phyloP scores from a whole-genome alignment of 352 stramenopile species.

The Peronospora belbahrii region DNA sequence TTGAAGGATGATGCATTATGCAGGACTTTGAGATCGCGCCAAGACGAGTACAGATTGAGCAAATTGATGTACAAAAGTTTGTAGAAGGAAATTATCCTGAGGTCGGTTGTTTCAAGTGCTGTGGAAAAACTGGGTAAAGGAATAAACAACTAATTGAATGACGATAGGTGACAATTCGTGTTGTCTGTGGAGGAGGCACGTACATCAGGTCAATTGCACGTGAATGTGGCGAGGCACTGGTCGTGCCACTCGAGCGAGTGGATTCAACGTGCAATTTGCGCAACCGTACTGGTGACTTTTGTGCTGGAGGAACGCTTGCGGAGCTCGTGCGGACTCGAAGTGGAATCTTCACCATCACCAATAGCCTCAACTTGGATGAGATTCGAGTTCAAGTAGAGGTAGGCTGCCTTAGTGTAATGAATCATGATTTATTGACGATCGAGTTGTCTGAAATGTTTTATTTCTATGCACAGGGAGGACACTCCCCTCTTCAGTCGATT shows the following conservation, averaged over 20 bases:
- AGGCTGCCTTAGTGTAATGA: neutral
- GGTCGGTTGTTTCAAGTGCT: slow-evolving; percentile 26
- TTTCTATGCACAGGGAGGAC: slow-evolving; percentile 18
- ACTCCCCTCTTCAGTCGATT: slow-evolving; percentile 43
- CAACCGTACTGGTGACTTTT: slow-evolving; percentile 34
- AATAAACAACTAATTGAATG: slow-evolving; percentile 4
- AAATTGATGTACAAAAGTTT: slow-evolving; percentile 54
- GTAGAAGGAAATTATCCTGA: slow-evolving; percentile 48
- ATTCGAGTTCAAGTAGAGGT: slow-evolving; percentile 39
- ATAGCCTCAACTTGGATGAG: slow-evolving; percentile 53
- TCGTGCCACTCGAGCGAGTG: slow-evolving; percentile 24
- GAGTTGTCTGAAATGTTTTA: slow-evolving; percentile 1
- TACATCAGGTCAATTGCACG: slow-evolving; percentile 85
- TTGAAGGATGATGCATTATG: neutral
- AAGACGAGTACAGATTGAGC: slow-evolving; percentile 52
- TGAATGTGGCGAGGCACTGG: slow-evolving; percentile 66
- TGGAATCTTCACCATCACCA: slow-evolving; percentile 41
- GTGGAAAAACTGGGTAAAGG: neutral
- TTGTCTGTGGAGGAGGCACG: slow-evolving; percentile 65
- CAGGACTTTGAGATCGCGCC: slow-evolving; percentile 53
- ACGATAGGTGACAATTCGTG: slow-evolving; percentile 32
- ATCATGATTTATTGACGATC: neutral
- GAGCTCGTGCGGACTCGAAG: slow-evolving; percentile 55
- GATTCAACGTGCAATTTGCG: slow-evolving; percentile 16
- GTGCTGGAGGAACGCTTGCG: slow-evolving; percentile 56